Evolutionary conservation across 2,329 filamentous ascomycete species (phyloP).

Genomic region (Penicillium italicum): DNA sequence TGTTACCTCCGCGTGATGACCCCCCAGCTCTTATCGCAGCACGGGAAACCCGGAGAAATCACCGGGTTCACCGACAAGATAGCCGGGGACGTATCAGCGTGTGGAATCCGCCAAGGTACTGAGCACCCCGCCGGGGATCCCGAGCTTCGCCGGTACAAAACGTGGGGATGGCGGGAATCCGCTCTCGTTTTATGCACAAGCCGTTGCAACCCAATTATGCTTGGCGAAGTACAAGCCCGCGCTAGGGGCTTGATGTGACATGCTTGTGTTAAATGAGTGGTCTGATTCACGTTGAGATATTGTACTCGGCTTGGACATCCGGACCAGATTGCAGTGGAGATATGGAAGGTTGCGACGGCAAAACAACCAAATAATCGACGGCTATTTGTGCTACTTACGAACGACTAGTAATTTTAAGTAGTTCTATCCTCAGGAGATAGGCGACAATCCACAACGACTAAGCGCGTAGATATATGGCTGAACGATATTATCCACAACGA

Average conservation of each 20-base stretch:
- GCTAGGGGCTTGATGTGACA: background rate
- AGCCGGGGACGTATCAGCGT: constrained; percentile 3
- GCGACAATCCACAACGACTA: background rate
- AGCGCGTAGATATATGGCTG: background rate
- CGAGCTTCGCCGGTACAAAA: background rate
- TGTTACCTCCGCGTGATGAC: background rate
- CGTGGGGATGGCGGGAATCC: background rate
- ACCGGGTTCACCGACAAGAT: background rate
- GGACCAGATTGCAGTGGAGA: too few relatives aligned
- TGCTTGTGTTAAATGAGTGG: background rate
- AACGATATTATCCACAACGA: background rate
- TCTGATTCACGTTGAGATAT: background rate
- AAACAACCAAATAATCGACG: background rate
- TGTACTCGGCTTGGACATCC: background rate
- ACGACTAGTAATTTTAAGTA: background rate
- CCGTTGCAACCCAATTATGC: background rate
- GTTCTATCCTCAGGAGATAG: background rate
- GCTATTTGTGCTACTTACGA: background rate
- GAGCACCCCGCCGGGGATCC: background rate
- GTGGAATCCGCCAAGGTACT: background rate
- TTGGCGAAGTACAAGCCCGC: background rate
- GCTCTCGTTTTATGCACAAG: background rate
- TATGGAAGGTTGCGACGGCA: background rate
- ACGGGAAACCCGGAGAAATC: background rate
- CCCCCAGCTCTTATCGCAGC: background rate